Evolutionary conservation across 129 eudicot species (phyloP).

Genomic region (Deinandra increscens): DNA sequence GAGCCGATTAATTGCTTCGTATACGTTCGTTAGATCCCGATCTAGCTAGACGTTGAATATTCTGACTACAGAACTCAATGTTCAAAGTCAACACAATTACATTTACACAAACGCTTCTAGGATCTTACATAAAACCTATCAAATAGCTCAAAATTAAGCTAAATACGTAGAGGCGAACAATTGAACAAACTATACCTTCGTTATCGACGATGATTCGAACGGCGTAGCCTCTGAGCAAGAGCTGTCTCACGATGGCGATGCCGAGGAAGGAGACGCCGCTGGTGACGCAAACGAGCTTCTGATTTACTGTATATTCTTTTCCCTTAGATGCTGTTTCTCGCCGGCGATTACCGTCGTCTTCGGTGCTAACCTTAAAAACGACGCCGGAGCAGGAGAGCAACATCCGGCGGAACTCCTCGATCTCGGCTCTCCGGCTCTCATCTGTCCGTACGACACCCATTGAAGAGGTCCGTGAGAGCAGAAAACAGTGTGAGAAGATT

Average conservation of each 20-base stretch:
- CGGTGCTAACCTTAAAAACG: constrained; percentile 34
- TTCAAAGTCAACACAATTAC: constrained; percentile 11
- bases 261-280: constrained; percentile 80
- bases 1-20: neutral
- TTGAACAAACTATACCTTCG: constrained; percentile 45
- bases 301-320: constrained; percentile 22
- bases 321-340: constrained; percentile 9
- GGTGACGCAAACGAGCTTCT: constrained; percentile 71
- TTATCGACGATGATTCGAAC: constrained; percentile 69
- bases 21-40: neutral
- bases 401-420: constrained; percentile 73
- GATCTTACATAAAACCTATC: neutral
- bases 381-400: constrained; percentile 56
- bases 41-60: neutral
- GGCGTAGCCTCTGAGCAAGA: constrained; percentile 60
- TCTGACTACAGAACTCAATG: neutral
- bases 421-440: constrained; percentile 47
- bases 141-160: neutral
- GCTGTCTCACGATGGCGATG: constrained; percentile 64
- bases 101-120: neutral
- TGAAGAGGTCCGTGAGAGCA: neutral
- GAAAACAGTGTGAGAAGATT: neutral
- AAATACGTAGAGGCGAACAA: no score
- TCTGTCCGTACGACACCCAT: constrained; percentile 68
- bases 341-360: constrained; percentile 23